Base-by-base conservation (phyloP, 345 rosid species). In the Ricinus communis region DNA sequence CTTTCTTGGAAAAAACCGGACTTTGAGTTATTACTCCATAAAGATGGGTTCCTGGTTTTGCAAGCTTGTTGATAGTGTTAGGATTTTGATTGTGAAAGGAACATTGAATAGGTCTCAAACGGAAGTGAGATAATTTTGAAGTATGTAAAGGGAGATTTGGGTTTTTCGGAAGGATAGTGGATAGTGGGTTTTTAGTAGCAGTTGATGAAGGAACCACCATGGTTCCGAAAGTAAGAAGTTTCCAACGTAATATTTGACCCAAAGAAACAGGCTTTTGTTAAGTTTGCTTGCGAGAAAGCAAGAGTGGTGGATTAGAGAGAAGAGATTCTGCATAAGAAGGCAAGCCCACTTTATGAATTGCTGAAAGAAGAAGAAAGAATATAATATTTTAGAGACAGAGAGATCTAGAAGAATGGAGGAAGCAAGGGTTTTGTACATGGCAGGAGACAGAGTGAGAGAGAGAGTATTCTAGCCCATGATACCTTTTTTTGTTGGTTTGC, bases 1-100 rank as follows among this genome's bases (percentile, higher is more conserved):
- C 69, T 51, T 69, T 77, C 19, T 51, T 36, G n/a, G 64, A 66
- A 33, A 87, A 87, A 77, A 81, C 81, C 36, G 80, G 82, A 4
- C 65, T 58, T 18, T 74, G 78, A 53, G 74, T 74, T 3, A 75
- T 76, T 55, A 77, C 54, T 14, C 74, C 71, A 63, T 73, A 57
- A 43, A 73, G 46, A 59, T 77, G 76, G 55, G 71, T 57, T 22
- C 72, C 73, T 65, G 67, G 68, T 47, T 64, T 77, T 27, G 56
- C 59, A 30, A 57, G 76, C 63, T 62, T 75, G 54, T 61, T 82
- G 12, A 57, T 40, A 59, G 36, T 62, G 62, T 70, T 55, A 47
- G 81, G 71, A 51, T 66, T 77, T 4, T 57, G 62, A 55, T 72
- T 70, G 25, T 30, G 65, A 25, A 63, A 68, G 16, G 63, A 68